These are phyloP conservation scores for Epichloe uncinata DNA, from an alignment of 2,329 filamentous ascomycete species.

Conservation along the genomic window DNA sequence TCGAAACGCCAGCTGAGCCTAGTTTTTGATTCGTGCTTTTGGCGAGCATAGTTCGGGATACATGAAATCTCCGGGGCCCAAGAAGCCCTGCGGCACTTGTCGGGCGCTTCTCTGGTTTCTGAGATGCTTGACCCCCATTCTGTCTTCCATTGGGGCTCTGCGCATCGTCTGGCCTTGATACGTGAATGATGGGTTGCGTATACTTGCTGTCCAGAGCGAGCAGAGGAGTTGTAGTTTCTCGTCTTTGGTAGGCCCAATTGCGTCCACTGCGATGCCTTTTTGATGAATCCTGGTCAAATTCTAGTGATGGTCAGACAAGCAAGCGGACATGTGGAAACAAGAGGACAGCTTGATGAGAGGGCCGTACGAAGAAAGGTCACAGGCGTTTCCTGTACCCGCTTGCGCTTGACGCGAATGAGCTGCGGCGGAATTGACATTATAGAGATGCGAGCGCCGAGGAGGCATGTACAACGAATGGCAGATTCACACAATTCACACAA, in stretches of 20 bases:
- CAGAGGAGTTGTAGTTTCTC: conserved; percentile 21
- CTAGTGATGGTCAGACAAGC: conserved; percentile 16
- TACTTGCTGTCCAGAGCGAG: conserved; percentile 1
- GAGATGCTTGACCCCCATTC: conserved; percentile 1
- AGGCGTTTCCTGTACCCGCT: conserved; percentile 39
- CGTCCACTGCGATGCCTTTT: conserved; percentile 40
- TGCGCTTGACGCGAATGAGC: conserved; percentile 48
- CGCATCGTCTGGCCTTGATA: conserved; percentile 27
- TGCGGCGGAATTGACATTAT: conserved; percentile 44
- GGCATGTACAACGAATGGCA: background rate
- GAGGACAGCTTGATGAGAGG: background rate
- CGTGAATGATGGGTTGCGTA: conserved; percentile 32
- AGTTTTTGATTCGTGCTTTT: conserved; percentile 11
- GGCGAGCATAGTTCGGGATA: conserved; percentile 34
- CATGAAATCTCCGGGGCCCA: conserved; percentile 40
- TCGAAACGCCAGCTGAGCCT: conserved; percentile 21
- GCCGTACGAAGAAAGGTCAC: conserved; percentile 42
- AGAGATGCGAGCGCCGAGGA: background rate
- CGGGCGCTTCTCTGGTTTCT: background rate
- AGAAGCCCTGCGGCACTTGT: conserved; percentile 2
- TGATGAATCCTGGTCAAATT: conserved; percentile 35
- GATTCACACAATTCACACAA: background rate
- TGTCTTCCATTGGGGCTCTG: conserved; percentile 6
- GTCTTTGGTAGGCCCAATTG: conserved; percentile 44
- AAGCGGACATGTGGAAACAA: conserved; percentile 6